phyloP scores from a whole-genome alignment of 306 rosid species.

The Casuarina cunninghamiana region DNA sequence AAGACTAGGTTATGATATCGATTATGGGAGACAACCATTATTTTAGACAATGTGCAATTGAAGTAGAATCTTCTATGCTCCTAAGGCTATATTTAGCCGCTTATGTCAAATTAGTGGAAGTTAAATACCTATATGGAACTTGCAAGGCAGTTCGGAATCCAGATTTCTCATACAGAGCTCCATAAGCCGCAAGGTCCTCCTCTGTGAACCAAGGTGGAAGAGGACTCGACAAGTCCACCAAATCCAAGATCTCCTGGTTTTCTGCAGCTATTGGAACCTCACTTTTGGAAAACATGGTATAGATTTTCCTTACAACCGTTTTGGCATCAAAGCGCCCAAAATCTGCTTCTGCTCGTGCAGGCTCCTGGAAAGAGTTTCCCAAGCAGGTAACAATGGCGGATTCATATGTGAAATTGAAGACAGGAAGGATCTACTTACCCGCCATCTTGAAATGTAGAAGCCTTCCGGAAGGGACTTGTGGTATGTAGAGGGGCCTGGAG shows the following conservation, averaged over 20 bases:
- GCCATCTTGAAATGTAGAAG: constrained; percentile 74
- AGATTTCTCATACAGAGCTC: constrained; percentile 67
- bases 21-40: too few relatives aligned
- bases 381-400: background rate
- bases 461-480: constrained; percentile 59
- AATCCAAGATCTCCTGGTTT: constrained; percentile 82
- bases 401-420: background rate
- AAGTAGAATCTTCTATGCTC: too few relatives aligned
- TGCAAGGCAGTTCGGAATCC: constrained; percentile 71
- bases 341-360: constrained; percentile 86
- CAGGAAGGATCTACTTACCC: constrained; percentile 29
- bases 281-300: constrained; percentile 72
- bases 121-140: constrained; percentile 70
- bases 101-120: background rate
- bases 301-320: constrained; percentile 62
- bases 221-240: constrained; percentile 69
- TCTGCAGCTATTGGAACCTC: constrained; percentile 71
- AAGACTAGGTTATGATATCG: too few relatives aligned
- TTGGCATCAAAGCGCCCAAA: constrained; percentile 74
- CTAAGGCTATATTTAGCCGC: too few relatives aligned
- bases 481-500: constrained; percentile 36
- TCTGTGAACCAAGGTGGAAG: constrained; percentile 81
- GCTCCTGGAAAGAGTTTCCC: constrained; percentile 41
- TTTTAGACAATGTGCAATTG: too few relatives aligned
- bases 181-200: constrained; percentile 67